phyloP scores from a whole-genome alignment of 2,329 filamentous ascomycete genomes.

The Tolypocladium nubicola region DNA sequence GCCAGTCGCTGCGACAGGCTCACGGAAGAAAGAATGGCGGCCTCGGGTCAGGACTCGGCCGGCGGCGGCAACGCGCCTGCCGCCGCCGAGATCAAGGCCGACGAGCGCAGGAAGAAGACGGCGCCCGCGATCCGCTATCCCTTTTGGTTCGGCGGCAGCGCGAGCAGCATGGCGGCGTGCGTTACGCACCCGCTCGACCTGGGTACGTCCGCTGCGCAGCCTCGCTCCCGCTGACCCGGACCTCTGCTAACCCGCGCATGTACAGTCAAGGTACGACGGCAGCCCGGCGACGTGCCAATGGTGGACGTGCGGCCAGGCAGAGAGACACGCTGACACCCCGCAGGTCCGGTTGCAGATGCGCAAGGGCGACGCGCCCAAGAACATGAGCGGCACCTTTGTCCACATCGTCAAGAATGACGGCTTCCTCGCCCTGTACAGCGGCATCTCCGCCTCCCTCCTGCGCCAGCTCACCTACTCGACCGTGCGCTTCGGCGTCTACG shows the following conservation, averaged over 20 bases:
- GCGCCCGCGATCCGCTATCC: constrained; percentile 48
- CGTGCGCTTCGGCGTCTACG: constrained; percentile 92
- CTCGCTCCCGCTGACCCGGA: background rate
- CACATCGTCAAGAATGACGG: constrained; percentile 73
- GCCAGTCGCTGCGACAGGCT: background rate
- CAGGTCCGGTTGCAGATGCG: constrained; percentile 86
- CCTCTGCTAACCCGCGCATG: background rate
- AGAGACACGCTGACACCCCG: background rate
- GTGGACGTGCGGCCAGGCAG: background rate
- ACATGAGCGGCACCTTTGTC: constrained; percentile 76
- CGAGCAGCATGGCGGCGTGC: constrained; percentile 80
- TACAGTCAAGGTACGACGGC: constrained; percentile 8
- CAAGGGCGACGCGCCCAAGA: constrained; percentile 60
- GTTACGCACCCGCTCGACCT: constrained; percentile 92
- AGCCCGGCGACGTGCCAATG: background rate
- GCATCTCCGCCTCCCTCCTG: constrained; percentile 83
- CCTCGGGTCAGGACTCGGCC: background rate
- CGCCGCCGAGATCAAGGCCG: background rate
- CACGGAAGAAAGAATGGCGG: background rate
- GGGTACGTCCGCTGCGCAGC: constrained; percentile 42
- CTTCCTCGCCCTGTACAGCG: constrained; percentile 72
- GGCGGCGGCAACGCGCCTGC: background rate
- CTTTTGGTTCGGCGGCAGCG: constrained; percentile 95
- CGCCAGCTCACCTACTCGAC: constrained; percentile 95
- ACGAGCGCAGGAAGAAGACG: constrained; percentile 23